These are phyloP conservation scores for Blastomyces gilchristii DNA, from an alignment of 2,329 filamentous ascomycete species.

Conservation along the genomic window DNA sequence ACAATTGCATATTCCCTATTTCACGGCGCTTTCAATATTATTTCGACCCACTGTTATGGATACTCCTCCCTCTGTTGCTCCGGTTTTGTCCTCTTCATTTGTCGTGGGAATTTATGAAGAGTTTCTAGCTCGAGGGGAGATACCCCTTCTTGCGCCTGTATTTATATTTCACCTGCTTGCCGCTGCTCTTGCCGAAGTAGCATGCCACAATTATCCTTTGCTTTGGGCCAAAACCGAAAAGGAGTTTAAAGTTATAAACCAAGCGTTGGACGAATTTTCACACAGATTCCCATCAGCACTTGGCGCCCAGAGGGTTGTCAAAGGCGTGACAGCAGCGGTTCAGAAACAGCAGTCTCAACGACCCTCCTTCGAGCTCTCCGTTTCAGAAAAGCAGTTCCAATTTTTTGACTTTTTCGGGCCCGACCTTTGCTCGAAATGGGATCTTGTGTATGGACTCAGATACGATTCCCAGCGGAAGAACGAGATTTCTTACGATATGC, in stretches of 20 bases:
- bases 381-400: conserved; percentile 4
- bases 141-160: conserved; percentile 12
- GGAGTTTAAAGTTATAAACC: conserved; percentile 13
- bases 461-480: not conserved
- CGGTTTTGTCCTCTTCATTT: conserved; percentile 14
- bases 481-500: not conserved
- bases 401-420: conserved; percentile 9
- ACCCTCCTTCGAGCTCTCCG: not conserved
- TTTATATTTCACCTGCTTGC: conserved; percentile 17
- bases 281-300: conserved; percentile 14
- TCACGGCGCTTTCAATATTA: conserved; percentile 13
- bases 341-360: conserved; percentile 8
- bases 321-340: conserved; percentile 7
- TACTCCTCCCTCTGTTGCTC: conserved; percentile 11
- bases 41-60: conserved; percentile 12
- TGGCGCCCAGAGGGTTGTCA: conserved; percentile 15
- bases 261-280: conserved; percentile 12
- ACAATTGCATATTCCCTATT: conserved; percentile 15
- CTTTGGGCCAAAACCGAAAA: conserved; percentile 9
- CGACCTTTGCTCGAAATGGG: conserved; percentile 9
- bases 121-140: conserved; percentile 14
- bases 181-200: conserved; percentile 14
- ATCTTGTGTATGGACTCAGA: conserved; percentile 6
- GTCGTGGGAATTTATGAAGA: conserved; percentile 16
- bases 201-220: conserved; percentile 14